Evolutionary conservation across 2,329 filamentous ascomycete species (phyloP).

Genomic region (Cladophialophora carrionii): DNA sequence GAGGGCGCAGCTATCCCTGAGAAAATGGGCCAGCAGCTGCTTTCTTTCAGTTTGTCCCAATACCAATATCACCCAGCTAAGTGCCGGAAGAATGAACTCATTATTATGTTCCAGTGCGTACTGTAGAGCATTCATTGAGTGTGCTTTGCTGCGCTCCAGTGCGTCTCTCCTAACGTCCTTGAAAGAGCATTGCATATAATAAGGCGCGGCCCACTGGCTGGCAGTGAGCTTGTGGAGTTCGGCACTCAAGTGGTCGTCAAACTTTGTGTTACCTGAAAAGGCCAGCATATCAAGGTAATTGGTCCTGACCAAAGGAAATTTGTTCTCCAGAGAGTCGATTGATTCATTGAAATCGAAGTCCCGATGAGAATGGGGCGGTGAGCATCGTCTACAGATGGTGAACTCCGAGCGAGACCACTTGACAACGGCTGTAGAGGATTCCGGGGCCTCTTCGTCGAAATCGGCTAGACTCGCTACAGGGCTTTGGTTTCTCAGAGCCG

Average conservation of each 20-base stretch:
- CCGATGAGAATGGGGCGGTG: slow-evolving; percentile 9
- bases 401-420: background rate
- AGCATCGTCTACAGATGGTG: slow-evolving; percentile 1
- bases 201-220: slow-evolving; percentile 23
- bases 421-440: background rate
- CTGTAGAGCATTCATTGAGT: slow-evolving; percentile 21
- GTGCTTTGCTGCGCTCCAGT: slow-evolving; percentile 15
- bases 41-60: slow-evolving; percentile 22
- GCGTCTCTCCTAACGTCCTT: background rate
- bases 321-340: slow-evolving; percentile 9
- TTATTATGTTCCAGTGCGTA: slow-evolving; percentile 24
- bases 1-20: slow-evolving; percentile 20
- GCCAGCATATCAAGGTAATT: background rate
- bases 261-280: background rate
- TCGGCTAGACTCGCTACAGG: background rate
- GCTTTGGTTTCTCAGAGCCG: background rate
- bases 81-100: slow-evolving; percentile 27
- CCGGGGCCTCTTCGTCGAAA: background rate
- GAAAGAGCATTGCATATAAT: slow-evolving; percentile 19
- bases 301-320: background rate
- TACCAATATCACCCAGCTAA: slow-evolving; percentile 27
- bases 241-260: background rate
- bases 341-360: slow-evolving; percentile 14
- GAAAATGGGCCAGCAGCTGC: slow-evolving; percentile 22
- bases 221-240: slow-evolving; percentile 22